Evolutionary conservation across 2,329 filamentous ascomycete genomes (phyloP).

Genomic region (Leptographium procerum): DNA sequence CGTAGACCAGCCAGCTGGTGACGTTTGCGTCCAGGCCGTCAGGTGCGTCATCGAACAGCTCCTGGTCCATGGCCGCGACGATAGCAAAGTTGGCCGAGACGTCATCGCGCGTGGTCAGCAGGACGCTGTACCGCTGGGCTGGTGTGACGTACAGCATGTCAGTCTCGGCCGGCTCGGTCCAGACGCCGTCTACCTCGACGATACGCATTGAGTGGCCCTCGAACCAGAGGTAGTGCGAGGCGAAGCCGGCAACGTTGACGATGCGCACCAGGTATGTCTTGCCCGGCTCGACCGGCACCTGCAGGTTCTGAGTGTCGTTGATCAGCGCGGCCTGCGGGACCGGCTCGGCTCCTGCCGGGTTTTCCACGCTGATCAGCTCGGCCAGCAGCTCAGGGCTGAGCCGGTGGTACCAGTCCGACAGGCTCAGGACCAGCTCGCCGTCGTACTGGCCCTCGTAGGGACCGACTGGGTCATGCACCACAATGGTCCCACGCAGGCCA

Average conservation of each 20-base stretch:
- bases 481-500: constrained; percentile 48
- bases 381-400: constrained; percentile 35
- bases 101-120: constrained; percentile 54
- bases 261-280: constrained; percentile 65
- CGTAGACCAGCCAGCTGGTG: constrained; percentile 53
- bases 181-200: constrained; percentile 63
- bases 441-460: constrained; percentile 49
- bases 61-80: constrained; percentile 58
- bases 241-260: constrained; percentile 63
- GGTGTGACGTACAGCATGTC: constrained; percentile 55
- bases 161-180: constrained; percentile 47
- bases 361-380: constrained; percentile 38
- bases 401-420: constrained; percentile 63
- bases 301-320: constrained; percentile 57
- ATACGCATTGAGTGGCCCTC: constrained; percentile 56
- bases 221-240: constrained; percentile 53
- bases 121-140: constrained; percentile 54
- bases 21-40: constrained; percentile 55
- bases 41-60: constrained; percentile 59
- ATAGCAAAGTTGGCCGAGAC: constrained; percentile 55
- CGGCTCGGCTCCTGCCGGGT: constrained; percentile 49
- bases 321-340: constrained; percentile 58
- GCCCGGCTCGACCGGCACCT: constrained; percentile 47
- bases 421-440: constrained; percentile 51
- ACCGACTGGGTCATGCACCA: constrained; percentile 49